phyloP scores from a whole-genome alignment of 176 grass and related monocot species.

The Tillandsia leiboldiana region DNA sequence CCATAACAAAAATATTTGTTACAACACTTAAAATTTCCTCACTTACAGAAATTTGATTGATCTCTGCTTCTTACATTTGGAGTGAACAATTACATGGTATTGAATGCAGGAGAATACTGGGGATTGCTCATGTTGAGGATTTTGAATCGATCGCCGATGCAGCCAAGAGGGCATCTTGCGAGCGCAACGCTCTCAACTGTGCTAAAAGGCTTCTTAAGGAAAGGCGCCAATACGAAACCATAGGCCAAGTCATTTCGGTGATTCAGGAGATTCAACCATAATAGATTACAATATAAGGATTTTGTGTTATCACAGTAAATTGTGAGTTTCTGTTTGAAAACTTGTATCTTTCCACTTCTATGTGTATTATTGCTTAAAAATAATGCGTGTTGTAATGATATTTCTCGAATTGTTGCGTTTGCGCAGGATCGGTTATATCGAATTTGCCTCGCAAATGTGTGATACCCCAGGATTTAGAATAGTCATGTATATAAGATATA shows the following conservation, averaged over 20 bases:
- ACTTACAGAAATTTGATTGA: no score
- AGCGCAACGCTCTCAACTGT: conserved; percentile 48
- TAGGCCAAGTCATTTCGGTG: conserved; percentile 43
- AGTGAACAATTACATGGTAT: neutral
- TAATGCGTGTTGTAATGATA: neutral
- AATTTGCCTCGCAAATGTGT: no score
- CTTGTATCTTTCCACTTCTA: neutral
- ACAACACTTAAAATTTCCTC: no score
- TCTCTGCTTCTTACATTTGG: no score
- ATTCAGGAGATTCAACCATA: conserved; percentile 25
- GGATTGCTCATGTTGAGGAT: conserved; percentile 84
- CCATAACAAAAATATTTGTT: no score
- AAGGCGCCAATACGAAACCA: conserved; percentile 35
- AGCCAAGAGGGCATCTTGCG: conserved; percentile 52
- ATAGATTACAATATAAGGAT: neutral
- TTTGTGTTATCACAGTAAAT: conserved; percentile 6
- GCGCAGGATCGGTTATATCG: no score
- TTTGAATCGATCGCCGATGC: conserved; percentile 66
- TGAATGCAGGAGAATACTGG: conserved; percentile 63
- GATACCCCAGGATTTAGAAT: no score
- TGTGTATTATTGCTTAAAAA: neutral
- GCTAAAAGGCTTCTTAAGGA: conserved; percentile 68
- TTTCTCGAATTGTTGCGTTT: no score
- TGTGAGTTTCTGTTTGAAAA: neutral
- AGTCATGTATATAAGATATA: no score